phyloP scores from a whole-genome alignment of 2,329 filamentous ascomycete species.

The Beauveria bassiana region DNA sequence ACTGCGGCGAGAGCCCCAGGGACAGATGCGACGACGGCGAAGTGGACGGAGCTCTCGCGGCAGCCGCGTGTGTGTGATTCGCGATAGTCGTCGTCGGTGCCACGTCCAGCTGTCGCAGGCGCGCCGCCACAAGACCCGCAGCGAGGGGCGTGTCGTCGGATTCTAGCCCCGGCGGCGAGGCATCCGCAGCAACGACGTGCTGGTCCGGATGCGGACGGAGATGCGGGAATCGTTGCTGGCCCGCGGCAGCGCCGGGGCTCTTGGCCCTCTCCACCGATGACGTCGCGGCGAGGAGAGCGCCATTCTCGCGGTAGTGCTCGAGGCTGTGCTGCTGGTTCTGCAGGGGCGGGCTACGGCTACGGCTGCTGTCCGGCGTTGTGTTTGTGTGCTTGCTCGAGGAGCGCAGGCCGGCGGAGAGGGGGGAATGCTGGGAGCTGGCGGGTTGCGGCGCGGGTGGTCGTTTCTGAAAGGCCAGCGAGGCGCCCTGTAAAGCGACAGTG shows the following conservation, averaged over 20 bases:
- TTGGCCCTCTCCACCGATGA: slow-evolving; percentile 20
- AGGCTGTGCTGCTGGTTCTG: slow-evolving; percentile 13
- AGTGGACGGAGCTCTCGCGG: slow-evolving; percentile 9
- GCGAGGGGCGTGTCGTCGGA: slow-evolving; percentile 10
- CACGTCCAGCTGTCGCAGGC: slow-evolving; percentile 20
- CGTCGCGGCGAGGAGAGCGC: slow-evolving; percentile 38
- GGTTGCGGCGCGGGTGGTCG: slow-evolving; percentile 13
- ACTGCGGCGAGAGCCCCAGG: background rate
- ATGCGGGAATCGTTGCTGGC: slow-evolving; percentile 15
- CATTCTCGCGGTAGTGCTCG: slow-evolving; percentile 22
- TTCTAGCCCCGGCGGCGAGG: slow-evolving; percentile 22
- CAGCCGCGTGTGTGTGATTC: background rate
- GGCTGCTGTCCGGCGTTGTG: background rate
- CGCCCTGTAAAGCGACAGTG: slow-evolving; percentile 44
- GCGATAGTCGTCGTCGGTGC: slow-evolving; percentile 3
- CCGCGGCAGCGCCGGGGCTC: slow-evolving; percentile 10
- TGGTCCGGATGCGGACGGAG: slow-evolving; percentile 25
- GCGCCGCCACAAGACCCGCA: slow-evolving; percentile 16
- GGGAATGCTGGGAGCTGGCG: background rate
- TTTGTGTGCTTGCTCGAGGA: background rate
- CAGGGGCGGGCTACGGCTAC: slow-evolving; percentile 15
- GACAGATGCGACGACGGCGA: slow-evolving; percentile 2
- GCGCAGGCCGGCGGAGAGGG: background rate
- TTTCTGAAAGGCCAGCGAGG: slow-evolving; percentile 47
- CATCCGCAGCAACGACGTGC: slow-evolving; percentile 24